Evolutionary conservation across 2,329 filamentous ascomycete genomes (phyloP), one percentile per base, ranked within the genome.

Genomic region (Penicillium sp.): DNA sequence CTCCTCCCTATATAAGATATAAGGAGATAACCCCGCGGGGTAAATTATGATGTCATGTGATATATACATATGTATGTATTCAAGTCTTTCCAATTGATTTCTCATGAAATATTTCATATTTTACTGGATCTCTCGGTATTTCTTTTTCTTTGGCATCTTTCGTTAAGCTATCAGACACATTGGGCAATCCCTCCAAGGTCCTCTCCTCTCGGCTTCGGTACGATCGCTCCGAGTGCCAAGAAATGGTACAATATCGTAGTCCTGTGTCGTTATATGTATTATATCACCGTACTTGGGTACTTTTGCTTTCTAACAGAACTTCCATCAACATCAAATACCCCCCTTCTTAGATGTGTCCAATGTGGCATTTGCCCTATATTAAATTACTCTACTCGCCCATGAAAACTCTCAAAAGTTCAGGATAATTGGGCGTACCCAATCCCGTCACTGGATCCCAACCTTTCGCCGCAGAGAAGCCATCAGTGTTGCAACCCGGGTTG

Each of bases 391-490:
- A 61, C 54, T 61, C 23, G 23, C 23, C 47, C 68, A 71, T 64
- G 32, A 73, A 73, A 44, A 71, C 52, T 29, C 67, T 63, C 60
- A 72, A 54, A 54, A 73, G 58, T 6, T 59, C 63, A 6, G 65
- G 65, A 54, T 71, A 73, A 46, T 71, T 59, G 4, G 68, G 68
- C 8, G 70, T 72, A 1, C 71, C 71, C 55, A 73, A 48, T 7
- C 71, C 70, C 9, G 70, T 73, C 4, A 72, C 70, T 21, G 68
- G 68, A 54, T 71, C 68, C 68, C 68, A 71, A 10, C 65, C 69
- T 34, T 50, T 40, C 0, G 58, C 57, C 4, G 65, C 66, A 15
- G 54, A 39, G 41, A 72, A 72, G 3, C 69, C 70, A 45, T 60
- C 32, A 0, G 66, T 71, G 3, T 56, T 58, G 56, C 70, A 72